Percentiles rank a stretch among this genome's conserved stretches.
phyloP scores from a whole-genome alignment of 1,139 yeast species.

The Yamadazyma oceani region DNA sequence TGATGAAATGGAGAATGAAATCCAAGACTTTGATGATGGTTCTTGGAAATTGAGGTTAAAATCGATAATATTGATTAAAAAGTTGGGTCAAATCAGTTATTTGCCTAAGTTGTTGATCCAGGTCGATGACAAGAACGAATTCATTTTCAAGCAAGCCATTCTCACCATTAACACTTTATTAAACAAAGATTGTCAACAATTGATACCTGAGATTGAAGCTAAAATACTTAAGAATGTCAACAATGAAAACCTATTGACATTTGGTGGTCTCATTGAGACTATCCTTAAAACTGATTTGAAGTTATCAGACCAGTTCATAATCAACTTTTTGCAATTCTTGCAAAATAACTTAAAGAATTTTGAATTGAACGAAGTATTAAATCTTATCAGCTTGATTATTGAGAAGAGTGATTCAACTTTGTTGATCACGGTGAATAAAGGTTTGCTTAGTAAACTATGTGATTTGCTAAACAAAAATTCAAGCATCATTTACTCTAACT shows the following conservation, averaged over 20 bases:
- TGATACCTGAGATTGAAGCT: slow-evolving; percentile 9
- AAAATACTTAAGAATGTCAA: slow-evolving; percentile 10
- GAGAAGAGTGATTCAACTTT: slow-evolving; percentile 1
- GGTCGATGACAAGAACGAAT: slow-evolving; percentile 39
- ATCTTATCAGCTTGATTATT: slow-evolving; percentile 9
- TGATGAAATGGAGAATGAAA: slow-evolving; percentile 31
- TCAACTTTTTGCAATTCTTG: slow-evolving; percentile 11
- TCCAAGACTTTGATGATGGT: slow-evolving; percentile 46
- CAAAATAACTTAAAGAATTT: slow-evolving; percentile 12
- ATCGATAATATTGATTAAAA: slow-evolving; percentile 46
- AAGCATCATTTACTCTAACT: slow-evolving; percentile 10
- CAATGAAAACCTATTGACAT: slow-evolving; percentile 13
- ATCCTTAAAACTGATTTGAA: slow-evolving; percentile 3
- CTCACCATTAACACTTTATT: slow-evolving; percentile 19
- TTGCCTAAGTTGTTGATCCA: slow-evolving; percentile 10
- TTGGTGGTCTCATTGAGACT: slow-evolving; percentile 11
- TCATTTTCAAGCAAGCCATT: slow-evolving; percentile 41
- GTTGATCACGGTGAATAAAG: slow-evolving; percentile 4
- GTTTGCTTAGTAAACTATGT: slow-evolving; percentile 9
- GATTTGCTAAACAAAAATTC: slow-evolving; percentile 10
- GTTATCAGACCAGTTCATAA: slow-evolving; percentile 10
- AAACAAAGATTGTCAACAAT: background rate
- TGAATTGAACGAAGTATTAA: slow-evolving; percentile 15
- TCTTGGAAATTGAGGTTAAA: slow-evolving; percentile 71
- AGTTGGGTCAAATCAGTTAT: slow-evolving; percentile 2